A percentile compares a stretch with the other conserved stretches of the same genome.
phyloP scores from a whole-genome alignment of 805 yeast species.

The Kluyveromyces aestuarii region DNA sequence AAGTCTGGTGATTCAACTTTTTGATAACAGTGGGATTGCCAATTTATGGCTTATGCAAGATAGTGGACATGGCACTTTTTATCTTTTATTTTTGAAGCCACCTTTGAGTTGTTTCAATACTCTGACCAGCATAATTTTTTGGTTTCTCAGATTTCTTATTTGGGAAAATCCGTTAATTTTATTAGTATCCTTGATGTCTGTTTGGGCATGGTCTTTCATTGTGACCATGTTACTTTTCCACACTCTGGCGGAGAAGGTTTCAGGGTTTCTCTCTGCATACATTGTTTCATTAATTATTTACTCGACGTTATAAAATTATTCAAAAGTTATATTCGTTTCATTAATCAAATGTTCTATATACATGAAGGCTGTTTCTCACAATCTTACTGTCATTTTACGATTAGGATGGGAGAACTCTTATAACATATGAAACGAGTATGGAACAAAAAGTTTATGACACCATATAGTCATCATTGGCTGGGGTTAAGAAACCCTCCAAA shows the following conservation, averaged over 20 bases:
- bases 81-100: constrained; percentile 7
- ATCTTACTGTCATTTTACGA: too few species aligned
- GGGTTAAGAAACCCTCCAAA: too few species aligned
- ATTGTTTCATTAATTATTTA: constrained; percentile 22
- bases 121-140: constrained; percentile 1
- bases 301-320: not conserved
- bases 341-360: not conserved
- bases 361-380: too few species aligned
- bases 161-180: constrained; percentile 23
- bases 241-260: constrained; percentile 61
- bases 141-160: constrained; percentile 5
- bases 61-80: constrained; percentile 4
- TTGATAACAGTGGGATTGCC: constrained; percentile 8
- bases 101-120: constrained; percentile 4
- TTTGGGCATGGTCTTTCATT: constrained; percentile 85
- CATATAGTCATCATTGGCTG: too few species aligned
- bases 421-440: too few species aligned
- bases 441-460: too few species aligned
- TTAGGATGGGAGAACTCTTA: too few species aligned
- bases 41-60: not conserved
- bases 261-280: constrained; percentile 60
- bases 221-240: constrained; percentile 84
- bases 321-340: not conserved
- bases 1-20: constrained; percentile 3
- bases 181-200: constrained; percentile 28